Evolutionary conservation across 75 land plant genomes (phyloP).

Genomic region (Sequoia sempervirens): DNA sequence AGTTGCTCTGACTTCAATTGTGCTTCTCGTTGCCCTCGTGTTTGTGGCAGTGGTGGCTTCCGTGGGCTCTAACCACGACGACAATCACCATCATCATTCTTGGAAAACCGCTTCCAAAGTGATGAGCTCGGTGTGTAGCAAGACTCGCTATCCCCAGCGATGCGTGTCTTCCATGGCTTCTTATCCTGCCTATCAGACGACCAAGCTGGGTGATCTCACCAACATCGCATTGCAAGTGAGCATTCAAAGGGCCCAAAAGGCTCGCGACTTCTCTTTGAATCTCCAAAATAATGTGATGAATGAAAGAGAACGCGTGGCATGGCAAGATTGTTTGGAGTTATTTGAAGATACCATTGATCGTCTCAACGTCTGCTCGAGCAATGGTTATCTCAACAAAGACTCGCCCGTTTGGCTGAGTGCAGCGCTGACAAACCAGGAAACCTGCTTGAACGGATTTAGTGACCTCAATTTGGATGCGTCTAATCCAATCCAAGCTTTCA

Average conservation of each 20-base stretch:
- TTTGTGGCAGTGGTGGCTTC: neutral
- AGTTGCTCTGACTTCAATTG: neutral
- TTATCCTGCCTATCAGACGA: neutral
- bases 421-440: neutral
- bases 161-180: neutral
- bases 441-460: slow-evolving; percentile 1
- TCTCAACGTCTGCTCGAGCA: slow-evolving; percentile 5
- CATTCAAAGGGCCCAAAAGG: neutral
- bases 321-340: neutral
- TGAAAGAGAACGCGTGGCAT: neutral
- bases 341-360: neutral
- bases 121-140: neutral
- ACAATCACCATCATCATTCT: neutral
- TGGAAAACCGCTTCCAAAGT: neutral
- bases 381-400: neutral
- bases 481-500: neutral
- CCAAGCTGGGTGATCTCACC: neutral
- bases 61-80: neutral
- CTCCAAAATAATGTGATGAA: neutral
- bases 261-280: neutral
- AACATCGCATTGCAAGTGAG: neutral
- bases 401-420: neutral
- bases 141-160: neutral
- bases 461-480: neutral
- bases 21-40: neutral